Evolutionary conservation across 2,329 filamentous ascomycete species (phyloP).

Genomic region (Colletotrichum tanaceti): DNA sequence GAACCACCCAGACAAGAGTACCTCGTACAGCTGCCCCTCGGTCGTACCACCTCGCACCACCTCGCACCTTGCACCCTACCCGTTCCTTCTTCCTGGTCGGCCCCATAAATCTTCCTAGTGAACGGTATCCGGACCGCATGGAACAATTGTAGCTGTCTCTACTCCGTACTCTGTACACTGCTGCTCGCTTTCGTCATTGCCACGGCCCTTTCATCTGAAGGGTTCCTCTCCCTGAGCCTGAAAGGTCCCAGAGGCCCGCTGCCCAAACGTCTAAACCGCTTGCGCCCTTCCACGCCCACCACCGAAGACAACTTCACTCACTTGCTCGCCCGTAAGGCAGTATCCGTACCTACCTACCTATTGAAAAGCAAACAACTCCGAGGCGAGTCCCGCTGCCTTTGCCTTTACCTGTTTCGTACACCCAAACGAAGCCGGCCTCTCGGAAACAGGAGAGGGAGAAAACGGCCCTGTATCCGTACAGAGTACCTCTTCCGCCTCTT

Average conservation of each 20-base stretch:
- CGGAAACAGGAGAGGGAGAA: background rate
- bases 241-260: background rate
- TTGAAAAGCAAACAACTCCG: background rate
- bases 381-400: background rate
- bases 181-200: conserved; percentile 40
- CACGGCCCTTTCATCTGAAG: conserved; percentile 40
- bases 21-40: conserved; percentile 19
- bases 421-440: background rate
- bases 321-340: background rate
- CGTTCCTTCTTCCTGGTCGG: conserved; percentile 22
- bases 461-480: background rate
- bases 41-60: background rate
- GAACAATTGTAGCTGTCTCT: conserved; percentile 22
- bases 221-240: conserved; percentile 26
- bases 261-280: conserved; percentile 11
- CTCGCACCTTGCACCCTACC: background rate
- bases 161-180: too few relatives aligned
- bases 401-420: background rate
- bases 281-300: conserved; percentile 5
- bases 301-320: background rate
- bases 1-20: conserved; percentile 10
- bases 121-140: background rate
- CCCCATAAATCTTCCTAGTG: conserved; percentile 39
- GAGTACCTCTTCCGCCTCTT: background rate
- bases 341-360: too few relatives aligned